Base-by-base conservation (phyloP, 371 early-diverging fungal genomes). In the Circinella umbellata region DNA sequence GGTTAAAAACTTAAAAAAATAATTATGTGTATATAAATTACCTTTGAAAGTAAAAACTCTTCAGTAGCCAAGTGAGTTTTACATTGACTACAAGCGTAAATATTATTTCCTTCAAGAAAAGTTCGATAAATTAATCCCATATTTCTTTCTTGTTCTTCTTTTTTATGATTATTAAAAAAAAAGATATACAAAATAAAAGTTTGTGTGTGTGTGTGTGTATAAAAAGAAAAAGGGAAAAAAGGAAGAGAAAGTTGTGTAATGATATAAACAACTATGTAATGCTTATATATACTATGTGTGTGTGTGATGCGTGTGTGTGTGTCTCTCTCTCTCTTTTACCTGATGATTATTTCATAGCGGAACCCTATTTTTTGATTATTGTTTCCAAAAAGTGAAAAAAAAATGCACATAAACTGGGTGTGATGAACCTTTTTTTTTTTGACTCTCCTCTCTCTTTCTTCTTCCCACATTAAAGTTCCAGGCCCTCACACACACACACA, bases 31-130 rank as follows among this genome's bases (percentile, higher is more conserved):
- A 10, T 20, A 55, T 38, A n/a, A n/a, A n/a, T 47, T 85, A 88
- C 92, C 83, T 84, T 91, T 37, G 92, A 92, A 37, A 92, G 73
- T 53, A 93, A 80, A 54, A 81, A 82, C 6, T 88, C 88, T 17
- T 62, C 71, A 20, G 91, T 88, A 17, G 91, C 83, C 18, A 94
- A 80, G 66, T 93, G 94, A n/a, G 90, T 94, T 70, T 86, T 86
- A 78, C 94, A 94, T 14, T 80, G 74, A 54, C 71, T 76, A 76
- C 94, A 94, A 46, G 86, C 86, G 70, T 89, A 87, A 66, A 93
- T 75, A 53, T 76, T 73, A 37, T 66, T 82, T 42, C 86, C 86
- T 57, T 79, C 83, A 48, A 90, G 79, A 73, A 84, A 89, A 10
- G 76, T 80, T 65, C 83, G 83, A 69, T 87, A 88, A 60, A 80